Conservation (phyloP, 176 grass and related monocot species). For the Otatea glauca region DNA sequence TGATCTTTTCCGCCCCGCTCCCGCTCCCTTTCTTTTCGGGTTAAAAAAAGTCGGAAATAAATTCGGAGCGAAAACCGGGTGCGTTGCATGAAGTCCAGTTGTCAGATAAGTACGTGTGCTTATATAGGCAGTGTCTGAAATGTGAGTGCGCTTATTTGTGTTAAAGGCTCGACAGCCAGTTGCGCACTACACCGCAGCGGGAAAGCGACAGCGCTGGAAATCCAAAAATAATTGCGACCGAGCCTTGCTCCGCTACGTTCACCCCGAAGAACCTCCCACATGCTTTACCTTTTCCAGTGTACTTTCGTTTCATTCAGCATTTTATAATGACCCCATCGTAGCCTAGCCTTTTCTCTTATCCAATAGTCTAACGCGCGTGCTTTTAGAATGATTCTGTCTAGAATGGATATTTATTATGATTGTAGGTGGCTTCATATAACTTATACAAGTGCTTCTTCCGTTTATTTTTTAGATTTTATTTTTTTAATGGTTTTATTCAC, state of each 20-base stretch:
- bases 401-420: too few species aligned
- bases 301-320: neutral
- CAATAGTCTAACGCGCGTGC: too few species aligned
- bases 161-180: constrained; percentile 52
- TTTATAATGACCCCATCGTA: neutral
- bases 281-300: neutral
- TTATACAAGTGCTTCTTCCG: too few species aligned
- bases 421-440: too few species aligned
- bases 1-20: neutral
- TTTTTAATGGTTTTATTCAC: too few species aligned
- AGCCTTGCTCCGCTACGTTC: neutral
- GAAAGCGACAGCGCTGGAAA: constrained; percentile 57
- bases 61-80: constrained; percentile 29
- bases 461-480: too few species aligned
- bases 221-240: constrained; percentile 39
- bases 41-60: constrained; percentile 27
- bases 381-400: too few species aligned
- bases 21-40: neutral
- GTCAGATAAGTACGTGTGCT: accelerated
- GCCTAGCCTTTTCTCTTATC: neutral
- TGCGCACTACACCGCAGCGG: constrained; percentile 41
- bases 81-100: constrained; percentile 41
- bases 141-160: accelerated
- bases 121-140: constrained; percentile 43
- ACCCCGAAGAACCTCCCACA: neutral